phyloP scores from a whole-genome alignment of 2,329 filamentous ascomycete species.

The Exutisphaerella laricina region DNA sequence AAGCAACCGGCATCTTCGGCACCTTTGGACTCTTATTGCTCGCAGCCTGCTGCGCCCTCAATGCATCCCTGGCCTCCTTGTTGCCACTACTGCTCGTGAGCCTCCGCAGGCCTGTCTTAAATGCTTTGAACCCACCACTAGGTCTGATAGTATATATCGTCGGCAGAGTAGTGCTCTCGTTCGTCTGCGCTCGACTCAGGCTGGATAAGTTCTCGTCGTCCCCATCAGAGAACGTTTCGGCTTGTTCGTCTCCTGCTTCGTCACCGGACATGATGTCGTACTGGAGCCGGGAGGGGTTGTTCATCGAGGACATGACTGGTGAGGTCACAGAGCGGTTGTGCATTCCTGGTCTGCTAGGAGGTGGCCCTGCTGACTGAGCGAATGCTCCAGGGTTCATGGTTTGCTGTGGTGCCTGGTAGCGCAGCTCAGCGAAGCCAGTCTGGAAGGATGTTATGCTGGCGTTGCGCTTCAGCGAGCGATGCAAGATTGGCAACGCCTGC shows the following conservation, averaged over 20 bases:
- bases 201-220: constrained; percentile 58
- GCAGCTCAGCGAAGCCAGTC: constrained; percentile 74
- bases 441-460: constrained; percentile 73
- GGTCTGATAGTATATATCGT: constrained; percentile 21
- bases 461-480: constrained; percentile 69
- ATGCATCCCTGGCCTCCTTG: constrained; percentile 35
- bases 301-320: constrained; percentile 52
- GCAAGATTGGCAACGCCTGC: constrained; percentile 82
- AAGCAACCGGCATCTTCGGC: constrained; percentile 45
- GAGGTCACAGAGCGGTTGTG: constrained; percentile 83
- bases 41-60: constrained; percentile 27
- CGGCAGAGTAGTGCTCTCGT: constrained; percentile 21
- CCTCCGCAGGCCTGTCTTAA: constrained; percentile 54
- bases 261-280: constrained; percentile 68
- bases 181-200: constrained; percentile 38
- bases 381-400: constrained; percentile 54
- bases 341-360: constrained; percentile 54
- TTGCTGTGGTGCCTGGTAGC: constrained; percentile 49
- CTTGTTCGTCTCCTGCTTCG: constrained; percentile 53
- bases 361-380: constrained; percentile 30
- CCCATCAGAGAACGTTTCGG: constrained; percentile 75
- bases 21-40: constrained; percentile 42
- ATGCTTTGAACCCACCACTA: constrained; percentile 40
- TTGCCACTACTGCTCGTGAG: constrained; percentile 53
- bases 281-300: constrained; percentile 46